These are phyloP conservation scores for Recurvomyces mirabilis DNA, from an alignment of 495 filamentous ascomycete genomes.

Conservation along the genomic window DNA sequence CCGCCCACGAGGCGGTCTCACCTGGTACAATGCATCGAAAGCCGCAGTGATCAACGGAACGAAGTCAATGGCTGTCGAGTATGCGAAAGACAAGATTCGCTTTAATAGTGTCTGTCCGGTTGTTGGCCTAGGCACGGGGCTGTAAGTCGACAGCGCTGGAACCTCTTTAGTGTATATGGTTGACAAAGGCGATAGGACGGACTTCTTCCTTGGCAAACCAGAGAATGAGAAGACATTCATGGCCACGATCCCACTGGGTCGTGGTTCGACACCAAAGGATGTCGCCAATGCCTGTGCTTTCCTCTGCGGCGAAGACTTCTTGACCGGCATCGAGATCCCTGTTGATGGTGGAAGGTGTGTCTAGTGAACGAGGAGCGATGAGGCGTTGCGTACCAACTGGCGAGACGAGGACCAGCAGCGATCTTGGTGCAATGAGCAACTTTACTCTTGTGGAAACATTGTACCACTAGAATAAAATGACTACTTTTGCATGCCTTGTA, in stretches of 20 bases:
- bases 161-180: too few species aligned
- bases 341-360: slow-evolving; percentile 44
- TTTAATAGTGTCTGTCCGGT: slow-evolving; percentile 22
- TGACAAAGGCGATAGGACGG: too few species aligned
- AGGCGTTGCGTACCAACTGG: neutral
- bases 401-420: too few species aligned
- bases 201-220: slow-evolving; percentile 53
- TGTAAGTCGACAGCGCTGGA: slow-evolving; percentile 16
- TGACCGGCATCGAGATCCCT: slow-evolving; percentile 56
- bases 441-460: neutral
- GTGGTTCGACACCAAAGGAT: slow-evolving; percentile 52
- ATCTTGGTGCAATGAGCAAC: too few species aligned
- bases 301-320: slow-evolving; percentile 58
- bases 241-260: slow-evolving; percentile 53
- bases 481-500: slow-evolving; percentile 20
- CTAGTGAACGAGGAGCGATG: slow-evolving; percentile 4
- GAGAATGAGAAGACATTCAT: slow-evolving; percentile 60
- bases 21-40: slow-evolving; percentile 25
- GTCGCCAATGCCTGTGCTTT: slow-evolving; percentile 57
- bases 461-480: neutral
- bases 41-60: slow-evolving; percentile 25
- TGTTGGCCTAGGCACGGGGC: slow-evolving; percentile 15
- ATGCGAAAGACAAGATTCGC: slow-evolving; percentile 23
- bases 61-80: slow-evolving; percentile 22
- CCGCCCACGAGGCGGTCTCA: slow-evolving; percentile 20